Conservation (phyloP, 306 rosid species). For the Pyrus pyrifolia region DNA sequence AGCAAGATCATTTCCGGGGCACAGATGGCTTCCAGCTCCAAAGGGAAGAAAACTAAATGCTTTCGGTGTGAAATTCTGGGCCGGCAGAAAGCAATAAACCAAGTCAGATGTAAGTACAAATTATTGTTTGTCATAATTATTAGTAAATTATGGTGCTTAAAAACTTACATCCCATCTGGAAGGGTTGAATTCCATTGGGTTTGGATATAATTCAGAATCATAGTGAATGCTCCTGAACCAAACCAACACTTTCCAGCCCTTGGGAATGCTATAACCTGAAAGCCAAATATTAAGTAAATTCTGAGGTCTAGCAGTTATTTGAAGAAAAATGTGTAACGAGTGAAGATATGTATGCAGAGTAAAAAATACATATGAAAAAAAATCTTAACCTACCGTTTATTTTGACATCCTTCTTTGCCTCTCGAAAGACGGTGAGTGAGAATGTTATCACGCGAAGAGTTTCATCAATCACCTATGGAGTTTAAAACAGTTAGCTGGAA, state of each 20-base stretch:
- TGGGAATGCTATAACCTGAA: constrained; percentile 71
- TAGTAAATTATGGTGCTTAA: not conserved
- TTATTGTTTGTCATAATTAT: not conserved
- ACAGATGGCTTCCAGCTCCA: constrained; percentile 72
- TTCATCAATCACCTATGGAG: constrained; percentile 71
- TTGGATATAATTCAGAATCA: constrained; percentile 69
- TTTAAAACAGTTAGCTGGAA: not conserved
- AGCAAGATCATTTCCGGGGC: constrained; percentile 69
- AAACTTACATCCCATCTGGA: constrained; percentile 74
- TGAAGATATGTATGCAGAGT: not conserved
- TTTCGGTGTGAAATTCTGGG: constrained; percentile 38
- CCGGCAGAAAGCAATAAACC: not conserved
- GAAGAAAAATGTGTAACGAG: not conserved
- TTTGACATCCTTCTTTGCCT: constrained; percentile 68
- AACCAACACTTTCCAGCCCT: constrained; percentile 78
- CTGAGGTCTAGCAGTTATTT: not conserved
- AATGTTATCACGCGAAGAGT: constrained; percentile 70
- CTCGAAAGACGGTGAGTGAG: constrained; percentile 68
- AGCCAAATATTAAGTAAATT: constrained; percentile 1
- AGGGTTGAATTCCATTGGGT: constrained; percentile 76
- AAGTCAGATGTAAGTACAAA: not conserved
- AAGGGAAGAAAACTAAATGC: constrained; percentile 86
- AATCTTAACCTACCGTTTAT: constrained; percentile 42
- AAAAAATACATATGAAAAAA: not conserved
- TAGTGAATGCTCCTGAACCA: constrained; percentile 86